Base-by-base conservation (phyloP, 805 yeast genomes). In the Wickerhamomyces alni region DNA sequence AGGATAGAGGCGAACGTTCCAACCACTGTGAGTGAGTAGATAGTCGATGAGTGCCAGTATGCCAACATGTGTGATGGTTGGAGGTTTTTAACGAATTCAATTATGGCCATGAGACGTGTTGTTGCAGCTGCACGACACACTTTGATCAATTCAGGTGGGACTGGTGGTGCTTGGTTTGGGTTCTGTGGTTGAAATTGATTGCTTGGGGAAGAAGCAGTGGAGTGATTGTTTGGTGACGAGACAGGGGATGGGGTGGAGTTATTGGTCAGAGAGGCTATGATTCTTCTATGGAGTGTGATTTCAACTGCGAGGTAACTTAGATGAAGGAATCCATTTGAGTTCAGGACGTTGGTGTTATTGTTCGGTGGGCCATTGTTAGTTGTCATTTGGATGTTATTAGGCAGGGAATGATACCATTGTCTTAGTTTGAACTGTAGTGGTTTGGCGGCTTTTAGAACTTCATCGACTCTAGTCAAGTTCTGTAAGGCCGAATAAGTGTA, bases 241-340 rank as follows among this genome's bases (percentile, higher is more conserved):
- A 11, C 11, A 8, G 26, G 11, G 13, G 28, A n/a, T 26, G 28
- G 12, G 8, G 28, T 9, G 12, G 28, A 8, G 5, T 13, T 13
- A 5, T 13, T 13, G 5, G 50, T 55, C 34, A 83, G 61, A 9
- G 75, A 65, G 5, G 82, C 70, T 18, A 83, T 75, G 38, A 85
- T 85, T 51, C 80, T 78, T 36, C 97, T 66, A 59, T 89, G 97
- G 18, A 89, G 65, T 0, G 93, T 83, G 29, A 89, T 76, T 55
- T 89, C 98, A 0, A 95, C 83, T 0, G 94, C 91, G 62, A 88
- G 85, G 58, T 89, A 89, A 1, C 94, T 83, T 35, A 89, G 62
- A 41, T 88, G 94, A 37, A 89, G 65, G 46, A 83, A 79, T 0
- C 94, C 91, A 55, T 82, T 81, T 13, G 89, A 73, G 51, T 33